Evolutionary conservation across 1,284 basidiomycete species (phyloP), one percentile per base, ranked within the genome.

Genomic region (Rhodotorula sp.): DNA sequence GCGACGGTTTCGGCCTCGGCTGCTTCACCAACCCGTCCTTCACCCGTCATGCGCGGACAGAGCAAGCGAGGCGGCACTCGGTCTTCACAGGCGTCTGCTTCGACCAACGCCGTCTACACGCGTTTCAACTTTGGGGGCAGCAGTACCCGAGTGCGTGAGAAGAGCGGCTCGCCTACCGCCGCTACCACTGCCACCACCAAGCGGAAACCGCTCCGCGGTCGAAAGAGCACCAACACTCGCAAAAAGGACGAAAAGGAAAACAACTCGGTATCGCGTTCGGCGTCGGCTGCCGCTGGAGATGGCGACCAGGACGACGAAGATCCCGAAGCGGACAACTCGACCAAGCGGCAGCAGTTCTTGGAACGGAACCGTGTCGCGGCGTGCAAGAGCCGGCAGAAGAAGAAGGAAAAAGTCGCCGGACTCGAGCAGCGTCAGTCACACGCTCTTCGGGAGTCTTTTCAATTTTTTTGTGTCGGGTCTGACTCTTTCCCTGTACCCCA

Each of bases 361-460:
- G 74, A 75, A 56, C 66, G 74, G 18, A 75, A 75, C 61, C 57
- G 74, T 26, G 29, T 75, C 44, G 74, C 74, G 14, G 74, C 74
- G 26, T 69, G 67, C 67, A 75, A 73, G 67, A 67, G 64, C 26
- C 64, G 74, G 20, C 60, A 62, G 62, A 70, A 71, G 65, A 75
- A 75, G 69, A 75, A 75, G 67, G 71, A 73, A 51, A 64, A 64
- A 49, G 61, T 69, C 5, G 57, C 58, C 18, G 57, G 65, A n/a
- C 67, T 75, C 37, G 74, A 75, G 59, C 37, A 63, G 37, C 57
- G 71, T 75, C 15, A 51, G 72, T 63, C 22, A 24, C 5, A 10
- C 37, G 37, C 37, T 22, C 5, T 29, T 24, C 54, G 4, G 26
- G 5, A 1, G 30, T 22, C 24, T 49, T 48, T 18, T 4, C 20